Evolutionary conservation across 1,284 basidiomycete species (phyloP).

Genomic region (Tilletiopsis washingtonensis): DNA sequence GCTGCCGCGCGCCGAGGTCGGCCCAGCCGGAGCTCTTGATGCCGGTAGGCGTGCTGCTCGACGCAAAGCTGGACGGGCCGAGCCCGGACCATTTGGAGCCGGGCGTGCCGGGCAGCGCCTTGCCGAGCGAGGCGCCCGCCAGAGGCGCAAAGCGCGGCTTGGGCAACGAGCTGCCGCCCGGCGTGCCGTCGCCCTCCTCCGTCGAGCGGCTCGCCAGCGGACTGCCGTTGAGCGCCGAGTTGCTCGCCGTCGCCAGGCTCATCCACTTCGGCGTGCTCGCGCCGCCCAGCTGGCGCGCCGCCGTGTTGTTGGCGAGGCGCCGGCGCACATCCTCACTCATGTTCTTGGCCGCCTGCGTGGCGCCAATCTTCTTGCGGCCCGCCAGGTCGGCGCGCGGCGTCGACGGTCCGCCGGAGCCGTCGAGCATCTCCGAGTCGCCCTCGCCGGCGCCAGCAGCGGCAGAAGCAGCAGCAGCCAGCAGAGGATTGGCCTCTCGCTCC

Average conservation of each 20-base stretch:
- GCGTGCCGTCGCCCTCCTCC: neutral
- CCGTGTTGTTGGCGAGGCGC: conserved; percentile 42
- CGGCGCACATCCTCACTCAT: conserved; percentile 44
- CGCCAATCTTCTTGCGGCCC: conserved; percentile 29
- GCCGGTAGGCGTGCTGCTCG: too few species aligned
- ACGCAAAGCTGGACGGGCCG: too few species aligned
- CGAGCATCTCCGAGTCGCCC: conserved; percentile 11
- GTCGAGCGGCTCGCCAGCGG: neutral
- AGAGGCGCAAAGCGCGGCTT: conserved; percentile 41
- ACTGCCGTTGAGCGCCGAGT: neutral
- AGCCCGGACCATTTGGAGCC: neutral
- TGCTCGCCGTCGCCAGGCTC: conserved; percentile 3
- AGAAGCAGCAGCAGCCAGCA: too few species aligned
- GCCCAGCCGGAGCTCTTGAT: conserved; percentile 21
- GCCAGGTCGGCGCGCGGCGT: too few species aligned
- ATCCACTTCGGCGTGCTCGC: conserved; percentile 11
- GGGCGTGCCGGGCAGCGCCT: conserved; percentile 1
- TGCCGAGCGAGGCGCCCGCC: conserved; percentile 1
- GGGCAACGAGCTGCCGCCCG: conserved; percentile 12
- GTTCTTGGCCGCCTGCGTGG: conserved; percentile 31
- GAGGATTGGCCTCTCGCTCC: conserved; percentile 27
- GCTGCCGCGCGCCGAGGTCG: conserved; percentile 37
- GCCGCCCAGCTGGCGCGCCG: conserved; percentile 33
- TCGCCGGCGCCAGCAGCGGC: conserved; percentile 24
- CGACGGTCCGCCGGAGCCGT: conserved; percentile 10